Percentiles rank a stretch among this genome's conserved stretches.
phyloP scores from a whole-genome alignment of 148 eudicot genomes.

The Silene uniflora region DNA sequence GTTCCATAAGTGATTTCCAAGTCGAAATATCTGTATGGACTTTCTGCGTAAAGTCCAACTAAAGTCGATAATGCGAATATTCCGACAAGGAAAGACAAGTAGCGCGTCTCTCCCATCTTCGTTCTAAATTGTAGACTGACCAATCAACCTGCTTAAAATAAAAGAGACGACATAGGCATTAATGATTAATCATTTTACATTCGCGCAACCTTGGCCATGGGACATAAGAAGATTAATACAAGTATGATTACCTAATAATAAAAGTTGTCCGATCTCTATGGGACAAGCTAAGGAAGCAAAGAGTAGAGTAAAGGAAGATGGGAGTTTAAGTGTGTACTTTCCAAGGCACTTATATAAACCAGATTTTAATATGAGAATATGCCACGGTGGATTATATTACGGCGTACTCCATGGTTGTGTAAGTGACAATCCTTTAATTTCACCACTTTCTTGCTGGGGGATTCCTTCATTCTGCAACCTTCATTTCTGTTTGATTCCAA shows the following conservation, averaged over 20 bases:
- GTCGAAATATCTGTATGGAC: constrained; percentile 52
- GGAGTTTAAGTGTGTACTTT: constrained; percentile 17
- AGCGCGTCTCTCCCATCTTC: constrained; percentile 36
- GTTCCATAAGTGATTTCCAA: constrained; percentile 64
- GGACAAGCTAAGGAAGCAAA: not conserved
- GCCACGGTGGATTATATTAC: constrained; percentile 40
- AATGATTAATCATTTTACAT: no score
- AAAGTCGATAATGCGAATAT: constrained; percentile 39
- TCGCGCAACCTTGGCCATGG: no score
- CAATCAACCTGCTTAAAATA: constrained; percentile 9
- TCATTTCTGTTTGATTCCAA: not conserved
- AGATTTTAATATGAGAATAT: constrained; percentile 15
- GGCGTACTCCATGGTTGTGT: constrained; percentile 53
- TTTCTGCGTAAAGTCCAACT: constrained; percentile 53
- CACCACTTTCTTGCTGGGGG: constrained; percentile 27
- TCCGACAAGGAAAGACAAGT: constrained; percentile 36
- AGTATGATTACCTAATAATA: not conserved
- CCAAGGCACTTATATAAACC: constrained; percentile 22
- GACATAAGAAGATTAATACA: not conserved
- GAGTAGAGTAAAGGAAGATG: not conserved
- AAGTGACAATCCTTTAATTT: not conserved
- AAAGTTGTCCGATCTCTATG: not conserved
- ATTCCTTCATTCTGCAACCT: constrained; percentile 9
- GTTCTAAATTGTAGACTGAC: not conserved
- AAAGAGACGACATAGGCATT: not conserved